A percentile compares a stretch with the other conserved stretches of the same genome.
phyloP scores from a whole-genome alignment of 2,329 filamentous ascomycete species.

The Diaporthe nobilis region DNA sequence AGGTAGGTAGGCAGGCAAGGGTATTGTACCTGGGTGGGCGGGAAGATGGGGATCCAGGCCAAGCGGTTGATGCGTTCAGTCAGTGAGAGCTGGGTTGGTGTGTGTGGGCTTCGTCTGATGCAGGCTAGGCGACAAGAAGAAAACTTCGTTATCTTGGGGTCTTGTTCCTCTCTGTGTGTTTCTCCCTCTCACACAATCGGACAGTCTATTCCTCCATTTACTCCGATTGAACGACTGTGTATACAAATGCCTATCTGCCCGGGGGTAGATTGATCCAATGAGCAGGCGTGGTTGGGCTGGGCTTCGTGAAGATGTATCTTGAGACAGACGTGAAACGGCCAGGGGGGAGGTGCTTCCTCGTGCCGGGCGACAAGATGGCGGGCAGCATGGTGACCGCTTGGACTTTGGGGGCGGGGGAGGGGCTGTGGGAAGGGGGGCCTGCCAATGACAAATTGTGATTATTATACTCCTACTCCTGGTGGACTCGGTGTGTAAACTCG shows the following conservation, averaged over 20 bases:
- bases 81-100: neutral
- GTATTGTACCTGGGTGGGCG: neutral
- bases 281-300: conserved; percentile 13
- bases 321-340: conserved; percentile 42
- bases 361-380: conserved; percentile 10
- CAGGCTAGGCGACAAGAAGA: neutral
- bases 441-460: conserved; percentile 37
- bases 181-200: neutral
- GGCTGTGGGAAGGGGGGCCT: neutral
- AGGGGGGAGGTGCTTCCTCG: neutral
- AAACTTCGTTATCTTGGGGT: neutral
- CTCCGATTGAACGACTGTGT: neutral
- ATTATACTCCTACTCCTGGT: neutral
- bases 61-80: neutral
- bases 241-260: neutral
- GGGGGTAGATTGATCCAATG: neutral
- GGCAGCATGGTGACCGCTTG: conserved; percentile 25
- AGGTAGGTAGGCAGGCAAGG: neutral
- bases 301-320: conserved; percentile 21
- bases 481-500: conserved; percentile 8
- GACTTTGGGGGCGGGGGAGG: conserved; percentile 1
- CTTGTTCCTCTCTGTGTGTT: neutral
- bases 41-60: conserved; percentile 5
- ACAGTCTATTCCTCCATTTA: conserved; percentile 20
- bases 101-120: neutral